Base-by-base conservation (phyloP, 2,329 filamentous ascomycete species). In the Apiospora koreana region DNA sequence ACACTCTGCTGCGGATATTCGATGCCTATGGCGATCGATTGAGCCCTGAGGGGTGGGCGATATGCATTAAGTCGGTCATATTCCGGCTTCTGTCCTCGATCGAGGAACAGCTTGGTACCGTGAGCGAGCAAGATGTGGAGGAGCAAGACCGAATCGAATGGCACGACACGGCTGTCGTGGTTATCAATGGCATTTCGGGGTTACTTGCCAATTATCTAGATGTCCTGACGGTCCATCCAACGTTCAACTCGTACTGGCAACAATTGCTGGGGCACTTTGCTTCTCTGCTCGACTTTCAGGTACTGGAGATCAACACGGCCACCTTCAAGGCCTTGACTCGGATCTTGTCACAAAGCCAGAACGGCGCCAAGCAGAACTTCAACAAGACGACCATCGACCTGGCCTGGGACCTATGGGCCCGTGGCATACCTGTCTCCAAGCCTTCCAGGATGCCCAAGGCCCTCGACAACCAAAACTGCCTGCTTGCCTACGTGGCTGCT, bases 1-100 rank as follows among this genome's bases (percentile, higher is more conserved):
- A 98, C 79, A 98, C 95, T 0, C 84, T 98, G 3, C 87, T 98
- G 69, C 89, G 94, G 64, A 97, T 98, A 25, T 94, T 98, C 73
- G 94, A 97, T 79, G 94, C 94, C 1, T 97, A 97, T 73, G 94
- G 94, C 14, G 92, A 95, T 74, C 91, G 92, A 68, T 85, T 98
- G 5, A 91, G 88, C 50, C 86, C 93, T 0, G 89, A 92, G 76
- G 91, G 93, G 0, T 98, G 94, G 95, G 91, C 92, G 65, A 86
- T 95, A 38, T 96, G 94, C 75, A 88, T 97, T 69, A 91, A 93
- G 71, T 90, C 89, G 8, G 92, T 98, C 8, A 86, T 97, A 1
- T 95, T 97, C 80, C 89, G 89, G 71, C 89, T 97, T 74, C 81
- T 97, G 3, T 86, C 90, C 4, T 91, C 89, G 0, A 91, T 95